Percentiles rank a stretch among this genome's conserved stretches.
Conservation (phyloP, 805 yeast species). For the Spathaspora sp. region DNA sequence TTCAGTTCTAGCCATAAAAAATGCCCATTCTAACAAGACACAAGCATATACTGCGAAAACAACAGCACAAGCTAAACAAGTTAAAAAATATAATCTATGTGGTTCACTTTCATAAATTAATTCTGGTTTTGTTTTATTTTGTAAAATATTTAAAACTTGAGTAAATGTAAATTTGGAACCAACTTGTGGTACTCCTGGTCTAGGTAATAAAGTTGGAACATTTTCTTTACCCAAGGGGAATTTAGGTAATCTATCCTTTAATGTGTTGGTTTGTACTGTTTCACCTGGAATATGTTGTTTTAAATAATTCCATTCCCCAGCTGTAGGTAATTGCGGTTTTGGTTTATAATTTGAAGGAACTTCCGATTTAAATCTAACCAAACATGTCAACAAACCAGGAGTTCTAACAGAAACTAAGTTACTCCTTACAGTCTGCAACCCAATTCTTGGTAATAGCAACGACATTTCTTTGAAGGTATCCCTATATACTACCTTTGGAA, state of each 20-base stretch:
- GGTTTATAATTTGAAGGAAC: conserved; percentile 29
- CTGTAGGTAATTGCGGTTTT: conserved; percentile 27
- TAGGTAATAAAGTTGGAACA: conserved; percentile 65
- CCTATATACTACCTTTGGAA: not conserved
- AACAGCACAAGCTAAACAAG: conserved; percentile 65
- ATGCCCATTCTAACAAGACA: conserved; percentile 54
- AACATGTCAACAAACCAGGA: not conserved
- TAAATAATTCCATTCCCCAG: conserved; percentile 40
- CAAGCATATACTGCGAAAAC: conserved; percentile 68
- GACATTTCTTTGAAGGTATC: not conserved
- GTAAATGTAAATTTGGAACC: conserved; percentile 52
- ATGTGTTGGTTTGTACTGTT: conserved; percentile 36
- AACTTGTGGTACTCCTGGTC: conserved; percentile 76
- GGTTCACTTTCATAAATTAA: conserved; percentile 81
- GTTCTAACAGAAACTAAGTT: not conserved
- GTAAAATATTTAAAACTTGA: conserved; percentile 58
- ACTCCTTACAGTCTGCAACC: not conserved
- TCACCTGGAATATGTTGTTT: conserved; percentile 59
- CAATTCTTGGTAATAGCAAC: not conserved
- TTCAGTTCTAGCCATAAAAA: conserved; percentile 46
- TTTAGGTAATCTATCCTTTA: conserved; percentile 59
- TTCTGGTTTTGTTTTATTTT: conserved; percentile 59
- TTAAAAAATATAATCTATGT: conserved; percentile 69
- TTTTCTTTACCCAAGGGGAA: conserved; percentile 64
- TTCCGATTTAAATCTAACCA: conserved; percentile 7